Evolutionary conservation across 805 yeast genomes (phyloP).

Genomic region (Candida berthetii): DNA sequence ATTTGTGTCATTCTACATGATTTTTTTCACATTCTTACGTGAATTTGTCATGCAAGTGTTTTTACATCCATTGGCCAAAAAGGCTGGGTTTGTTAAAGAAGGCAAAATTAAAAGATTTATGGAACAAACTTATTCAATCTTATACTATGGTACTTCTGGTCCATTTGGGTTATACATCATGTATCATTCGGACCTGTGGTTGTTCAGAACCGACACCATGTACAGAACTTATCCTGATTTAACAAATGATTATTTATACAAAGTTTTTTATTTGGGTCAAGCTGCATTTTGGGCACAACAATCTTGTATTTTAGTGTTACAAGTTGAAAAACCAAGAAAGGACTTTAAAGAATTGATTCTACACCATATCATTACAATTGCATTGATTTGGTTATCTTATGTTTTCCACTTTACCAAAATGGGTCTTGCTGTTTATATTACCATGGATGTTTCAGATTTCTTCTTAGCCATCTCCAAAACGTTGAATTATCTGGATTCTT

Average conservation of each 20-base stretch:
- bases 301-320: constrained; percentile 72
- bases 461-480: constrained; percentile 80
- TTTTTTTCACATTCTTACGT: constrained; percentile 84
- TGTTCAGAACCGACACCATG: constrained; percentile 77
- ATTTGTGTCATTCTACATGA: constrained; percentile 74
- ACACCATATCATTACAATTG: constrained; percentile 90
- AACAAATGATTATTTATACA: constrained; percentile 62
- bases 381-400: constrained; percentile 80
- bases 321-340: constrained; percentile 91
- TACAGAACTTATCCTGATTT: constrained; percentile 81
- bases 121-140: constrained; percentile 86
- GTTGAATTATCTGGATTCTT: constrained; percentile 76
- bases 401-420: constrained; percentile 95
- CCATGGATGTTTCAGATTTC: constrained; percentile 95
- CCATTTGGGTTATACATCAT: constrained; percentile 88
- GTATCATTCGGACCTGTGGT: constrained; percentile 83
- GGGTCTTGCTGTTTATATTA: constrained; percentile 84
- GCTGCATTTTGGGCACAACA: constrained; percentile 99
- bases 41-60: constrained; percentile 86
- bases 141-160: constrained; percentile 76
- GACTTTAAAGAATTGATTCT: constrained; percentile 87
- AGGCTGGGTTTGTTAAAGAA: constrained; percentile 38
- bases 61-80: constrained; percentile 63
- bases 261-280: constrained; percentile 81
- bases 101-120: constrained; percentile 72